These are phyloP conservation scores for Aphanomyces stellatus DNA, from an alignment of 352 stramenopile species.

Conservation along the genomic window DNA sequence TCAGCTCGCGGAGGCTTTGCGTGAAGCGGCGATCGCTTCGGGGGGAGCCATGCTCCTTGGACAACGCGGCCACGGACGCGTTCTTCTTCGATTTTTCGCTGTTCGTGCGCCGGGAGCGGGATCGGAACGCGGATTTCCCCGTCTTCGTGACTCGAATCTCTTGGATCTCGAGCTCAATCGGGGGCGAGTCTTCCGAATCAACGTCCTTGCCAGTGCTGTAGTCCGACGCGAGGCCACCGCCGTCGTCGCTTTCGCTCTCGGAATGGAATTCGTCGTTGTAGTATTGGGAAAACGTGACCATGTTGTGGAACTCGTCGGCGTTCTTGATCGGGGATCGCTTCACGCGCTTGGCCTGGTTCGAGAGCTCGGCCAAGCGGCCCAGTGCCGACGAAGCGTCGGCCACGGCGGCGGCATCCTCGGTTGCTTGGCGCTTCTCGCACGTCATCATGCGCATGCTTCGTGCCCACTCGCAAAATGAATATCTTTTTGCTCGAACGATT, in stretches of 20 bases:
- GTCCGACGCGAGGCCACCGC: neutral
- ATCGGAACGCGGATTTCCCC: neutral
- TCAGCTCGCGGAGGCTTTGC: neutral
- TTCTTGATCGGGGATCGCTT: neutral
- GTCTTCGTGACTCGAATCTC: neutral
- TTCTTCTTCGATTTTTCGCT: neutral
- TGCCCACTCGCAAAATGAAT: constrained; percentile 9
- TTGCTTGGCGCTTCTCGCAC: neutral
- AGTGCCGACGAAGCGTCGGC: neutral
- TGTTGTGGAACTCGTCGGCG: neutral
- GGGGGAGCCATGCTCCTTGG: no score
- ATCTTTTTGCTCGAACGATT: neutral
- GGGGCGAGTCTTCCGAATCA: constrained; percentile 4
- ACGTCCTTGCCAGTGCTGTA: neutral
- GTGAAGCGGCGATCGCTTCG: neutral
- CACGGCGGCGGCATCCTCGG: neutral
- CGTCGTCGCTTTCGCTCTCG: constrained; percentile 2
- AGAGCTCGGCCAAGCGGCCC: neutral
- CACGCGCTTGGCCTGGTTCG: neutral
- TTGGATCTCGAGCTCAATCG: constrained; percentile 8
- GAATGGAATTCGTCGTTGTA: constrained; percentile 9
- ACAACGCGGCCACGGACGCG: no score
- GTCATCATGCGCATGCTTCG: neutral
- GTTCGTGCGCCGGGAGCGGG: no score
- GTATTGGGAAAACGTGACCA: constrained; percentile 7